A percentile compares a stretch with the other conserved stretches of the same genome.
These are phyloP conservation scores for Trichomonas gallinae DNA, from an alignment of 208 protist species.

Conservation along the genomic window DNA sequence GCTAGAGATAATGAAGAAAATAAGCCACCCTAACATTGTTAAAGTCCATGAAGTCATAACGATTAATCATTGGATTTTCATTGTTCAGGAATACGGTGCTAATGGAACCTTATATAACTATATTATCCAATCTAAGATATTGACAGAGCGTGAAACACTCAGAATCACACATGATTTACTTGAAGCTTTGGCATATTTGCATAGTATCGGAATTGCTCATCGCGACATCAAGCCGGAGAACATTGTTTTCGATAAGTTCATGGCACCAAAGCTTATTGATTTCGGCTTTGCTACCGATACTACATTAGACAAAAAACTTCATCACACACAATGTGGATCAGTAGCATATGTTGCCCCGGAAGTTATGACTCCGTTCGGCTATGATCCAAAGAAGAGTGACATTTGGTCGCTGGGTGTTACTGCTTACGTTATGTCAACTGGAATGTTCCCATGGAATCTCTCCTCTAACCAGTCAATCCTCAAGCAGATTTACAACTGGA, in stretches of 20 bases:
- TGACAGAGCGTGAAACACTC: neutral
- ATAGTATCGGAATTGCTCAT: neutral
- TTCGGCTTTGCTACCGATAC: neutral
- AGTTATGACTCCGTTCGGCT: neutral
- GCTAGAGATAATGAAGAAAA: neutral
- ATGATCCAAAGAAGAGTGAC: neutral
- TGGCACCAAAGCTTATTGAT: neutral
- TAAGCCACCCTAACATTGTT: neutral
- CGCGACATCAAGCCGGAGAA: neutral
- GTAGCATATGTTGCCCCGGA: neutral
- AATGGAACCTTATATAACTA: neutral
- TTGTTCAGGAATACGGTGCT: neutral
- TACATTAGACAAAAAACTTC: neutral
- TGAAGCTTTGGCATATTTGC: neutral
- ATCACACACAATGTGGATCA: neutral
- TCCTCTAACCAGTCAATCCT: neutral
- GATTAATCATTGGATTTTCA: neutral
- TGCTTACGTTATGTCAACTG: neutral
- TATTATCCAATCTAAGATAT: neutral
- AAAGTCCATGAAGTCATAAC: neutral
- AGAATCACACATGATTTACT: neutral
- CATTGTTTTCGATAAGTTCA: neutral
- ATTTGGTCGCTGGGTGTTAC: neutral
- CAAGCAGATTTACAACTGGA: neutral
- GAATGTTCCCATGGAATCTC: neutral